Percentiles rank a stretch among this genome's conserved stretches.
Evolutionary conservation across 257 asterid genomes (phyloP).

Genomic region (Lithospermum erythrorhizon): DNA sequence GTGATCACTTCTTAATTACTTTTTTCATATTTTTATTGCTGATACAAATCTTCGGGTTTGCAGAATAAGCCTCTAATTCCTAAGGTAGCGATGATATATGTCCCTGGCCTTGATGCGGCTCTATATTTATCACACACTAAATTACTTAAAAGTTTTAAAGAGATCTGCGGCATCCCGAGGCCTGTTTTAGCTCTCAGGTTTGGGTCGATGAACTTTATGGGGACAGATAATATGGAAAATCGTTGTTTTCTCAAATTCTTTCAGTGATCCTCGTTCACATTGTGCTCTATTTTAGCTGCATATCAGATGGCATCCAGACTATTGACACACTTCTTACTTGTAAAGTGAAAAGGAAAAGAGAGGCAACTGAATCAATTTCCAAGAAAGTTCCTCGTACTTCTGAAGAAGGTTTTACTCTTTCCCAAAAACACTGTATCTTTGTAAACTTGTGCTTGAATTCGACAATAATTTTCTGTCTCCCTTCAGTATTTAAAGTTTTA

Average conservation of each 20-base stretch:
- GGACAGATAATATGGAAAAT: neutral
- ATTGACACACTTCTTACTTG: slow-evolving; percentile 85
- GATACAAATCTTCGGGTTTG: slow-evolving; percentile 17
- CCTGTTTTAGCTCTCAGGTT: slow-evolving; percentile 87
- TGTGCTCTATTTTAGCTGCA: slow-evolving; percentile 53
- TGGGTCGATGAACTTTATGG: slow-evolving; percentile 4
- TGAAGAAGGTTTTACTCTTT: neutral
- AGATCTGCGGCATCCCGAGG: slow-evolving; percentile 65
- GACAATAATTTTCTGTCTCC: neutral
- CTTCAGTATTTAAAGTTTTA: neutral
- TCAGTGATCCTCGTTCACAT: slow-evolving; percentile 7
- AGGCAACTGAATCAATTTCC: slow-evolving; percentile 31
- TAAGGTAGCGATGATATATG: slow-evolving; percentile 81
- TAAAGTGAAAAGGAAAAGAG: slow-evolving; percentile 80
- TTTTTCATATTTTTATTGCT: slow-evolving; percentile 7
- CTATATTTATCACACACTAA: slow-evolving; percentile 74
- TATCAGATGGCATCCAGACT: slow-evolving; percentile 88
- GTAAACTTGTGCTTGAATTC: slow-evolving; percentile 1
- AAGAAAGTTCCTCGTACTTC: slow-evolving; percentile 36
- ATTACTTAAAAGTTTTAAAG: slow-evolving; percentile 52
- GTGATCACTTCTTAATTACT: no score
- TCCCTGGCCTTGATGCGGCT: slow-evolving; percentile 98
- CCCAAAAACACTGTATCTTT: neutral
- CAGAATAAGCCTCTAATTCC: slow-evolving; percentile 93
- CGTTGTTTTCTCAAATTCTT: neutral